Evolutionary conservation across 768 basidiomycete genomes (phyloP).

Genomic region (Zangia roseola): DNA sequence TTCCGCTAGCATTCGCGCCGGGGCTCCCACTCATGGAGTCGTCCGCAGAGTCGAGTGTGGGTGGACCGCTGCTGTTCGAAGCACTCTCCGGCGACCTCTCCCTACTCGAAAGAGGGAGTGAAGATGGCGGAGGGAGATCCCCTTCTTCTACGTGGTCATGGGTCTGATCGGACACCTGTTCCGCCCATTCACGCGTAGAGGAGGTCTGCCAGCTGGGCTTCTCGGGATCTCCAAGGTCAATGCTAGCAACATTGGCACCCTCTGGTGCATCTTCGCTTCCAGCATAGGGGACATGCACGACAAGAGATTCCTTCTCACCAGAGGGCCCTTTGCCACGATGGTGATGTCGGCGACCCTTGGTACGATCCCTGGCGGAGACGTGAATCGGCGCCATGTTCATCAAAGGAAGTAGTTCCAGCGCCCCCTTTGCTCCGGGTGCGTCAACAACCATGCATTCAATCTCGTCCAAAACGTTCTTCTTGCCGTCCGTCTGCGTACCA

Average conservation of each 20-base stretch:
- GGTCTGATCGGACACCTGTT: slow-evolving; percentile 38
- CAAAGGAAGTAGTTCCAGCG: slow-evolving; percentile 4
- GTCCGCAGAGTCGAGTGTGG: slow-evolving; percentile 23
- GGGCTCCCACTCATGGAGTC: slow-evolving; percentile 20
- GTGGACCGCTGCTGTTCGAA: slow-evolving; percentile 28
- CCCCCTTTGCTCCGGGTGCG: slow-evolving; percentile 4
- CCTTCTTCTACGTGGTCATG: slow-evolving; percentile 7
- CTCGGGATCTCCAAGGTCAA: slow-evolving; percentile 20
- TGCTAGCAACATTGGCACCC: slow-evolving; percentile 13
- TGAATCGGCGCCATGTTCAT: slow-evolving; percentile 26
- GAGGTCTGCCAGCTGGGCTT: slow-evolving; percentile 23
- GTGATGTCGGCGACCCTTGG: slow-evolving; percentile 16
- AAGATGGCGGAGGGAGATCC: slow-evolving; percentile 1
- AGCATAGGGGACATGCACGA: slow-evolving; percentile 31
- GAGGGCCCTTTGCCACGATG: not conserved
- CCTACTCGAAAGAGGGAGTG: slow-evolving; percentile 11
- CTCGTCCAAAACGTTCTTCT: slow-evolving; percentile 2
- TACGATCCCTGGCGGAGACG: slow-evolving; percentile 29
- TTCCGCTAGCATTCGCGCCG: not conserved
- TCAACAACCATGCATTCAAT: slow-evolving; percentile 30
- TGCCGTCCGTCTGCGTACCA: slow-evolving; percentile 1
- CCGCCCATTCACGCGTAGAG: slow-evolving; percentile 47
- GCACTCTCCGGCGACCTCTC: slow-evolving; percentile 22
- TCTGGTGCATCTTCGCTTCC: slow-evolving; percentile 12
- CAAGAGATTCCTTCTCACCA: slow-evolving; percentile 20